These are phyloP conservation scores for Penicillium sp. DNA, from an alignment of 2,329 filamentous ascomycete genomes.

Conservation along the genomic window DNA sequence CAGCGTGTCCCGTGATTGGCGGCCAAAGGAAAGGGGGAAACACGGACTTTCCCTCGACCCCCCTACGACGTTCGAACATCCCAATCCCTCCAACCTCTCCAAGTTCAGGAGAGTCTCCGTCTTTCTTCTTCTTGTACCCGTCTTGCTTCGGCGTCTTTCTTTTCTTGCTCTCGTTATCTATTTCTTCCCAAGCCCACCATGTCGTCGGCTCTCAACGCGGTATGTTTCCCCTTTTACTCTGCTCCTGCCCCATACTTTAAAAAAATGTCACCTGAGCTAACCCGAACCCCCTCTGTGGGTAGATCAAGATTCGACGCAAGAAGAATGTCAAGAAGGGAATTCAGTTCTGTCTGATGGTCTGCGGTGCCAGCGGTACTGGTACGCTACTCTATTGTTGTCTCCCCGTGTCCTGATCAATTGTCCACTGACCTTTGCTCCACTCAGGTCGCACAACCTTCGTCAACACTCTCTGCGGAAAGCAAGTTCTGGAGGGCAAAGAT, in stretches of 20 bases:
- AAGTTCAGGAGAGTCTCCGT: constrained; percentile 30
- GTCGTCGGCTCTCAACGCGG: constrained; percentile 55
- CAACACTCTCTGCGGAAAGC: constrained; percentile 97
- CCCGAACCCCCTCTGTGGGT: constrained; percentile 21
- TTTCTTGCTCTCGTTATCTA: constrained; percentile 18
- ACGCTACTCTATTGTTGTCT: constrained; percentile 27
- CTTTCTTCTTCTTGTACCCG: constrained; percentile 17
- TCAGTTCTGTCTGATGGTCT: constrained; percentile 99
- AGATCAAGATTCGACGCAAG: constrained; percentile 98
- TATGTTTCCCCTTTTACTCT: constrained; percentile 41
- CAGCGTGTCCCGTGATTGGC: constrained; percentile 26
- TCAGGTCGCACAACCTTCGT: constrained; percentile 96
- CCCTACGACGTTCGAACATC: constrained; percentile 8
- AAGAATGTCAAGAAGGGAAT: constrained; percentile 99
- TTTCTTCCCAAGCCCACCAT: constrained; percentile 41
- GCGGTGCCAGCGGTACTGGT: constrained; percentile 98
- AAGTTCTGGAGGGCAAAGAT: constrained; percentile 87
- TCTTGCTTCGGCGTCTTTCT: constrained; percentile 21
- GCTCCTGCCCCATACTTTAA: constrained; percentile 21
- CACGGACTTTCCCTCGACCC: constrained; percentile 27
- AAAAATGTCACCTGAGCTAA: constrained; percentile 19
- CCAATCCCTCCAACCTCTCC: constrained; percentile 10
- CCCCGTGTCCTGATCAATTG: constrained; percentile 12
- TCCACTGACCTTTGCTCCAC: constrained; percentile 13
- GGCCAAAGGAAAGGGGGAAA: constrained; percentile 30